A percentile compares a stretch with the other conserved stretches of the same genome.
These are phyloP conservation scores for Phylloporus rhodoxanthus DNA, from an alignment of 768 basidiomycete species.

Conservation along the genomic window DNA sequence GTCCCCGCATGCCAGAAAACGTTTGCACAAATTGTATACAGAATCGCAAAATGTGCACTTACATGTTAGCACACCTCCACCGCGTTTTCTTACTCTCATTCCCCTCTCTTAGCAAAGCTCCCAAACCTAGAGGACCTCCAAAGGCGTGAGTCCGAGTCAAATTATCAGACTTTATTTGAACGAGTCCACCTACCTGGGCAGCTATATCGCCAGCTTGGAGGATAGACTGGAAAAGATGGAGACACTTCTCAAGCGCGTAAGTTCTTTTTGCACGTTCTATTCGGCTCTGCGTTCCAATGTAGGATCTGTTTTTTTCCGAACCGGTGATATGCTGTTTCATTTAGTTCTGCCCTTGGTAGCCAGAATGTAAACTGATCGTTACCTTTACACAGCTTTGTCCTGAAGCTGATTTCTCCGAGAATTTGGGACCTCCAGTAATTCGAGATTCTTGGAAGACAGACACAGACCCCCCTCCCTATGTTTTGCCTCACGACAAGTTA, in stretches of 20 bases:
- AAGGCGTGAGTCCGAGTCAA: conserved; percentile 47
- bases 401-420: conserved; percentile 52
- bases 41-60: conserved; percentile 49
- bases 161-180: not conserved
- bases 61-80: conserved; percentile 40
- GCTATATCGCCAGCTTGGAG: conserved; percentile 55
- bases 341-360: not conserved
- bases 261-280: conserved; percentile 8
- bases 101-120: conserved; percentile 43
- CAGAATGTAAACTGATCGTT: conserved; percentile 7
- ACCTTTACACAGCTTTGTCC: conserved; percentile 48
- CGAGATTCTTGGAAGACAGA: conserved; percentile 59
- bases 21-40: conserved; percentile 55
- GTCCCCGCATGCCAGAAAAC: conserved; percentile 44
- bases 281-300: not conserved
- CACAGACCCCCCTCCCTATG: conserved; percentile 10
- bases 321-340: not conserved
- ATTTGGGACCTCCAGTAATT: conserved; percentile 56
- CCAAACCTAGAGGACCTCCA: conserved; percentile 60
- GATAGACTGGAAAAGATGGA: conserved; percentile 55
- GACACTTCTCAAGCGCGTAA: conserved; percentile 46
- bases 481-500: conserved; percentile 20
- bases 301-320: not conserved
- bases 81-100: not conserved
- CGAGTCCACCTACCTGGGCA: conserved; percentile 18